These are phyloP conservation scores for Citrus trifoliata DNA, from an alignment of 345 rosid species.

Conservation along the genomic window DNA sequence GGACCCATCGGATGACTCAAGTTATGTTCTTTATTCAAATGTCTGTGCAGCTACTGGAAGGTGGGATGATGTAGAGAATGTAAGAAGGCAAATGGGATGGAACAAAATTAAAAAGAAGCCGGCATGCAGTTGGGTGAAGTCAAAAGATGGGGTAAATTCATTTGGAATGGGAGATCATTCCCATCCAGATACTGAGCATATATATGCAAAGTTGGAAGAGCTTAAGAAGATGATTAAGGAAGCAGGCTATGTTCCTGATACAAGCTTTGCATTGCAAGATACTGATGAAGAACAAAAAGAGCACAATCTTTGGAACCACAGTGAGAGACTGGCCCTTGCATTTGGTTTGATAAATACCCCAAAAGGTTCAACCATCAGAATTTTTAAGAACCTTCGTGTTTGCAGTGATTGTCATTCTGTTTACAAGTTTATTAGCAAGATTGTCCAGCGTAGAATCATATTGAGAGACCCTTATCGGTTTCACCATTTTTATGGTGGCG, in stretches of 20 bases:
- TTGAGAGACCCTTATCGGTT: constrained; percentile 78
- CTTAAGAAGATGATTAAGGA: constrained; percentile 72
- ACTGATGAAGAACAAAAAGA: constrained; percentile 94
- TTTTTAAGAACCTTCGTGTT: constrained; percentile 85
- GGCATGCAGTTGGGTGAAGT: constrained; percentile 93
- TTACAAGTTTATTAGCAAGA: constrained; percentile 67
- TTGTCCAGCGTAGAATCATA: constrained; percentile 45
- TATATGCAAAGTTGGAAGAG: constrained; percentile 69
- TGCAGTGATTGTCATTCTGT: constrained; percentile 83
- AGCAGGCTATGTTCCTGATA: constrained; percentile 78
- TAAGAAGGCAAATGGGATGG: constrained; percentile 73
- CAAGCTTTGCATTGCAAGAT: constrained; percentile 76
- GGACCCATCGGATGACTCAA: constrained; percentile 77
- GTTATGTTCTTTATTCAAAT: constrained; percentile 79
- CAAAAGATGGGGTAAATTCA: constrained; percentile 49
- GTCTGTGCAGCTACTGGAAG: constrained; percentile 78
- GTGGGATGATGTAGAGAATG: constrained; percentile 70
- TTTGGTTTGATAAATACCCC: constrained; percentile 60
- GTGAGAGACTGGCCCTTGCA: constrained; percentile 90
- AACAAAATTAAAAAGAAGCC: constrained; percentile 72
- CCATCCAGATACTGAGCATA: constrained; percentile 53
- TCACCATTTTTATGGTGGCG: constrained; percentile 74
- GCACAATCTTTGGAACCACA: constrained; percentile 83
- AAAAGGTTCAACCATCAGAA: constrained; percentile 50
- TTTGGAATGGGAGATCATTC: constrained; percentile 78